These are phyloP conservation scores for Durotheca rogersii DNA, from an alignment of 495 filamentous ascomycete genomes.

Conservation along the genomic window DNA sequence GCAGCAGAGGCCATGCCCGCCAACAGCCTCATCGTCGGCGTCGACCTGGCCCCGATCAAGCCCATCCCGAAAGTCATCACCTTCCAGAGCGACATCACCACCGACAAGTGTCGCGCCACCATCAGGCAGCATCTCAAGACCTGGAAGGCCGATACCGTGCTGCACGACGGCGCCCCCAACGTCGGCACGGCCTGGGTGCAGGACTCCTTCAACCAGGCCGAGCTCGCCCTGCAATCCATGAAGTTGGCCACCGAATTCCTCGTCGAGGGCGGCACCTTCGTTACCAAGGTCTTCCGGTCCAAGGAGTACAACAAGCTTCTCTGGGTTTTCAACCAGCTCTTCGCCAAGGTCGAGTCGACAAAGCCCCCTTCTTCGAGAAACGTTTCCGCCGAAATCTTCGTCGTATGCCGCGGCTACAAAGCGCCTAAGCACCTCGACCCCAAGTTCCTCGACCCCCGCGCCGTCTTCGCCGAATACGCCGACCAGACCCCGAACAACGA, in stretches of 20 bases:
- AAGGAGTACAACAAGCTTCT: slow-evolving; percentile 95
- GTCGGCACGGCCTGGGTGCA: slow-evolving; percentile 98
- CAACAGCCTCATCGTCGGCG: slow-evolving; percentile 87
- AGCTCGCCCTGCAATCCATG: slow-evolving; percentile 86
- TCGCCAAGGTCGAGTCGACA: slow-evolving; percentile 90
- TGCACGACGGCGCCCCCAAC: slow-evolving; percentile 97
- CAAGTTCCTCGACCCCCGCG: slow-evolving; percentile 83
- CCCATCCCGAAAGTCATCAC: slow-evolving; percentile 88
- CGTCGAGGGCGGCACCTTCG: slow-evolving; percentile 85
- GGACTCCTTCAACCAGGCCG: slow-evolving; percentile 96
- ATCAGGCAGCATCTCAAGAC: slow-evolving; percentile 89
- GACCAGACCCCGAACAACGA: slow-evolving; percentile 92
- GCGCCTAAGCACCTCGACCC: slow-evolving; percentile 92
- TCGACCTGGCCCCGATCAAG: slow-evolving; percentile 95
- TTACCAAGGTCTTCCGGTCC: slow-evolving; percentile 97
- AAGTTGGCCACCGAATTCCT: slow-evolving; percentile 95
- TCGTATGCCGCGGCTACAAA: slow-evolving; percentile 86
- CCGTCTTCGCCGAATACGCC: slow-evolving; percentile 92
- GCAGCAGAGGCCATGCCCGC: slow-evolving; percentile 91
- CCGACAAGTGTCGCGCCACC: slow-evolving; percentile 92
- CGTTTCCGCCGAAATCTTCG: slow-evolving; percentile 97
- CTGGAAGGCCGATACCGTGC: slow-evolving; percentile 96
- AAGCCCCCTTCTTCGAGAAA: slow-evolving; percentile 95
- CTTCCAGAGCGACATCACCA: slow-evolving; percentile 98
- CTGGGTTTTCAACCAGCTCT: slow-evolving; percentile 98